phyloP scores from a whole-genome alignment of 2,329 filamentous ascomycete species.

The Sclerotinia sclerotiorum region DNA sequence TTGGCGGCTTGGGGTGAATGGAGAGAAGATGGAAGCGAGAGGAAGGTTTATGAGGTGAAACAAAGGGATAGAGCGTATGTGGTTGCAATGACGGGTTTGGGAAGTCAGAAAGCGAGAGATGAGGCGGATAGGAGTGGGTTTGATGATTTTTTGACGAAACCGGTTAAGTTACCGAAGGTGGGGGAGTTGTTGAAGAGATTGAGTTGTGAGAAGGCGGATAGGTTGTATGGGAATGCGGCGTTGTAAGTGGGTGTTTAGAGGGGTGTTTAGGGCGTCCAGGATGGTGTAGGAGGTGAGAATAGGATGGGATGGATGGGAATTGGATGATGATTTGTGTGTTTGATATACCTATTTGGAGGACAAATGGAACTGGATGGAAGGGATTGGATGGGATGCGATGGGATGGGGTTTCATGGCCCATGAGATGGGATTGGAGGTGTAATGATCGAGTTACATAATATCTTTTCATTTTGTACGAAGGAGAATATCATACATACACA shows the following conservation, averaged over 20 bases:
- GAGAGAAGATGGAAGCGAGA: background rate
- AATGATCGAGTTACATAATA: background rate
- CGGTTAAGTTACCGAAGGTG: slow-evolving; percentile 41
- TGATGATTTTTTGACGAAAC: slow-evolving; percentile 56
- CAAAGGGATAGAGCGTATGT: slow-evolving; percentile 43
- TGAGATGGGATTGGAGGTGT: background rate
- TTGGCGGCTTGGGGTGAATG: background rate
- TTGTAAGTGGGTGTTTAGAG: no score
- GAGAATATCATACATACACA: no score
- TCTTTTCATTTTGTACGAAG: no score
- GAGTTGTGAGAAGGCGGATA: slow-evolving; percentile 25
- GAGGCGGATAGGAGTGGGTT: slow-evolving; percentile 53
- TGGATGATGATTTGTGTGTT: background rate
- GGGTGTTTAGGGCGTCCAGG: no score
- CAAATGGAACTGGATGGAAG: background rate
- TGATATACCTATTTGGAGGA: background rate
- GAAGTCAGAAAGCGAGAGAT: slow-evolving; percentile 48
- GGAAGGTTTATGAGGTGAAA: background rate
- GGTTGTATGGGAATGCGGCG: background rate
- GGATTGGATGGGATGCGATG: background rate
- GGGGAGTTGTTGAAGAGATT: slow-evolving; percentile 29
- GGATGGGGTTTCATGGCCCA: background rate
- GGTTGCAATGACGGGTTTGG: slow-evolving; percentile 53
- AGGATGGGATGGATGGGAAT: background rate
- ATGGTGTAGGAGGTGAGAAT: no score